Percentiles rank a stretch among this genome's conserved stretches.
Conservation (phyloP, 352 stramenopile species). For the Globisporangium abappressorium region DNA sequence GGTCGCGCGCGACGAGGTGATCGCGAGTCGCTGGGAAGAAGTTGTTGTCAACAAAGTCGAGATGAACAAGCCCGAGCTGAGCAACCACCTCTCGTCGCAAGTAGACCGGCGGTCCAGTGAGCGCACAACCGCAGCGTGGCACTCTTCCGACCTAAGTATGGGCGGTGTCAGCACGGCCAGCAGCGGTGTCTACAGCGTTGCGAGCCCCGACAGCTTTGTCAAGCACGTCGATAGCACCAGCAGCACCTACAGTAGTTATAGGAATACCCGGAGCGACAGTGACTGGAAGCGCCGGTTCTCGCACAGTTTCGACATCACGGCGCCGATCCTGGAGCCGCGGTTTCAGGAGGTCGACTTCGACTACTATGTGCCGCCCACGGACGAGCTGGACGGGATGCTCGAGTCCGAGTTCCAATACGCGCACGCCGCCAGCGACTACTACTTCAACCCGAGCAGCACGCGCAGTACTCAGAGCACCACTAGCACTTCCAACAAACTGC, state of each 20-base stretch:
- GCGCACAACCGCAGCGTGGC: constrained; percentile 10
- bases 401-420: background rate
- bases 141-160: constrained; percentile 4
- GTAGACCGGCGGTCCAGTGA: constrained; percentile 1
- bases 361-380: background rate
- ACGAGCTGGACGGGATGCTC: constrained; percentile 8
- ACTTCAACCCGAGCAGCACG: background rate
- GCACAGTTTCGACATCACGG: constrained; percentile 13
- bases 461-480: background rate
- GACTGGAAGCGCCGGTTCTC: constrained; percentile 12
- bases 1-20: constrained; percentile 9
- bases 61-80: background rate
- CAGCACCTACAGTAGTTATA: background rate
- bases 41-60: background rate
- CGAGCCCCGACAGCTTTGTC: background rate
- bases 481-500: background rate
- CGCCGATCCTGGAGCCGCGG: background rate
- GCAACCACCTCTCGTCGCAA: background rate
- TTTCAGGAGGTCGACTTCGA: background rate
- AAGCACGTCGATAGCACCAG: background rate
- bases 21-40: background rate
- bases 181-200: background rate
- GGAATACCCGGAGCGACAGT: background rate
- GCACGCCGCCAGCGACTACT: background rate
- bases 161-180: background rate